Conservation (phyloP, 2,329 filamentous ascomycete species). For the Phaeosphaeria sp. region DNA sequence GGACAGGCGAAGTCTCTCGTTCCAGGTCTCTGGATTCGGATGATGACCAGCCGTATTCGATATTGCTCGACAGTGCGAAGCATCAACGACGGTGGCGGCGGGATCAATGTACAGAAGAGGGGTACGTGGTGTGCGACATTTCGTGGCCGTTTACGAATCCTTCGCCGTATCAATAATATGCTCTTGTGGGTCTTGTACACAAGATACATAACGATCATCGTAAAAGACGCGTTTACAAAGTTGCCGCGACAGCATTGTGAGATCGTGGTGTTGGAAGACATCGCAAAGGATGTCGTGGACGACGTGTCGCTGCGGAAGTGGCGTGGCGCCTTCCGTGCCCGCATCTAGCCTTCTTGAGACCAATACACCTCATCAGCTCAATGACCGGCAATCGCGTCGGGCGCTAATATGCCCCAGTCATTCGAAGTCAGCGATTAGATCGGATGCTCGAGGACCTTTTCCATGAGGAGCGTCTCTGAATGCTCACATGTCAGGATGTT, state of each 20-base stretch:
- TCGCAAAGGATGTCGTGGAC: neutral
- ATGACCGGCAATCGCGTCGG: neutral
- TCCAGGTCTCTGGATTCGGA: neutral
- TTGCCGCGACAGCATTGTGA: neutral
- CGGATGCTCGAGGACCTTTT: too few relatives aligned
- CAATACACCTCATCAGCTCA: neutral
- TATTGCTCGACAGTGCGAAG: conserved; percentile 7
- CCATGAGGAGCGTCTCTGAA: too few relatives aligned
- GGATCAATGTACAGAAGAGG: neutral
- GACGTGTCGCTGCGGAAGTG: neutral
- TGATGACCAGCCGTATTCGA: conserved; percentile 10
- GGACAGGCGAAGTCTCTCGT: too few relatives aligned
- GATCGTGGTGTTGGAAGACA: neutral
- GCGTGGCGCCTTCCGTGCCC: neutral
- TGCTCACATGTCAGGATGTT: too few relatives aligned
- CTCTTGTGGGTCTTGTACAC: neutral
- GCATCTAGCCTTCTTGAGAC: neutral
- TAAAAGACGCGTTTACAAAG: neutral
- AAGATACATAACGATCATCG: neutral
- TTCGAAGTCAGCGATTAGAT: too few relatives aligned
- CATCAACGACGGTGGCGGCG: conserved; percentile 3
- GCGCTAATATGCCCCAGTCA: too few relatives aligned
- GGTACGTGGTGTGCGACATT: neutral
- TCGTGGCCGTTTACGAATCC: neutral
- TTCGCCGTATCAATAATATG: neutral